These are phyloP conservation scores for Rhizopogon sp. DNA, from an alignment of 768 basidiomycete species.

Conservation along the genomic window DNA sequence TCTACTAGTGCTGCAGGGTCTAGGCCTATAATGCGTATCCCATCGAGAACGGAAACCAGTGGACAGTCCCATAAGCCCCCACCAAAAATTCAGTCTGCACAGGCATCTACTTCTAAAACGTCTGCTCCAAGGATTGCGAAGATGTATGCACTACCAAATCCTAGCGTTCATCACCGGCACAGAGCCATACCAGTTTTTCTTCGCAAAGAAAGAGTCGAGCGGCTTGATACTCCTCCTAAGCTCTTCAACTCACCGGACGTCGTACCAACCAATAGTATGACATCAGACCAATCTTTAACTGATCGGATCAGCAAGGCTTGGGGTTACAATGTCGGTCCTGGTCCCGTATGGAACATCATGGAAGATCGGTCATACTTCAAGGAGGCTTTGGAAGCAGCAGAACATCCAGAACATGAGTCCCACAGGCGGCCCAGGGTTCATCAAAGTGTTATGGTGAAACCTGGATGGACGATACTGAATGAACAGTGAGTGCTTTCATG, in stretches of 20 bases:
- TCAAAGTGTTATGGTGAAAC: constrained; percentile 33
- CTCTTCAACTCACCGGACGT: constrained; percentile 42
- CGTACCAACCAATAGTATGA: constrained; percentile 53
- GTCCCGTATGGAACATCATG: constrained; percentile 73
- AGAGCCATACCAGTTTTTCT: constrained; percentile 58
- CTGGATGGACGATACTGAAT: constrained; percentile 42
- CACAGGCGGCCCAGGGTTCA: constrained; percentile 59
- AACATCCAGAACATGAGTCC: constrained; percentile 37
- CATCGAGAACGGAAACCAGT: constrained; percentile 10
- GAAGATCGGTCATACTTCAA: constrained; percentile 81
- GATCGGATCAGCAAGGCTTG: constrained; percentile 62
- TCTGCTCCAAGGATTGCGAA: constrained; percentile 24
- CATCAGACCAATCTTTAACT: constrained; percentile 39
- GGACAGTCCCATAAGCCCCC: constrained; percentile 17
- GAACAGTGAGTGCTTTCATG: constrained; percentile 38
- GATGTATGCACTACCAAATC: constrained; percentile 56
- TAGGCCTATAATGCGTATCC: background rate
- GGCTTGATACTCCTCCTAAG: constrained; percentile 45
- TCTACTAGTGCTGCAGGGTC: background rate
- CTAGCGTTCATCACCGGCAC: constrained; percentile 70
- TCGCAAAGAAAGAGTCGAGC: constrained; percentile 47
- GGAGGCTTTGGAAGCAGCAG: constrained; percentile 38
- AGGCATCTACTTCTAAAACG: constrained; percentile 3
- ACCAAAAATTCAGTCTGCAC: constrained; percentile 6
- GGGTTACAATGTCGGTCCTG: constrained; percentile 70